Percentiles rank a stretch among this genome's conserved stretches.
These are phyloP conservation scores for Waltiozyma solani DNA, from an alignment of 1,139 yeast species.

Conservation along the genomic window DNA sequence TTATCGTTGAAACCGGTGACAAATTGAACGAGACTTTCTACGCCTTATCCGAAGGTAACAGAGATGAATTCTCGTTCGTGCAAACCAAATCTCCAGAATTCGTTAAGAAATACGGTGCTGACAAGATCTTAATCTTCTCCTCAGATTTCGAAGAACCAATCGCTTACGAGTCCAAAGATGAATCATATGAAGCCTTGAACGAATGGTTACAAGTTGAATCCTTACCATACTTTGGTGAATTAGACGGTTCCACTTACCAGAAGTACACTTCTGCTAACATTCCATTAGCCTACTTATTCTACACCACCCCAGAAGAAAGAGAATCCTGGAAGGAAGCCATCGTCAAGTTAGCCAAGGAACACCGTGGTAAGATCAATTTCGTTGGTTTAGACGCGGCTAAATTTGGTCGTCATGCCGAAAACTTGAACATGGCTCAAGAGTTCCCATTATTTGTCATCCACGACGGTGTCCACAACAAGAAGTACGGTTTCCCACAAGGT, in stretches of 20 bases:
- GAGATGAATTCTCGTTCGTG: conserved; percentile 56
- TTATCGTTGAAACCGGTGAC: conserved; percentile 34
- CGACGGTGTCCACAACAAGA: conserved; percentile 54
- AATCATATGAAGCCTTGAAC: conserved; percentile 28
- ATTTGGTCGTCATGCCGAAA: conserved; percentile 85
- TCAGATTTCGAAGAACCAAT: conserved; percentile 28
- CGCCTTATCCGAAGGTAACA: conserved; percentile 42
- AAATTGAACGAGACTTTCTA: conserved; percentile 38
- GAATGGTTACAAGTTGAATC: conserved; percentile 59
- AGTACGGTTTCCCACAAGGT: conserved; percentile 59
- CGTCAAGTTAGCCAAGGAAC: conserved; percentile 55
- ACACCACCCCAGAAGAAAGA: conserved; percentile 60
- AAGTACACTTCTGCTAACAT: conserved; percentile 59
- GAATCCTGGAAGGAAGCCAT: conserved; percentile 42
- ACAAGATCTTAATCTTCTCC: conserved; percentile 19
- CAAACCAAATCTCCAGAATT: conserved; percentile 40
- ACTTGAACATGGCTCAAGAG: conserved; percentile 74
- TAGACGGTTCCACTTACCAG: conserved; percentile 73
- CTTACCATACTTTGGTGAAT: conserved; percentile 86
- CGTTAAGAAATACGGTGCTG: conserved; percentile 37
- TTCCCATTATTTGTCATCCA: conserved; percentile 92
- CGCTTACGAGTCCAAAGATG: conserved; percentile 30
- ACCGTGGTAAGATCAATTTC: conserved; percentile 77
- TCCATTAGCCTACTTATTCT: conserved; percentile 87
- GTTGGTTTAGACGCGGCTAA: conserved; percentile 78